Evolutionary conservation across 306 rosid species (phyloP), one percentile per base, ranked within the genome.

Genomic region (Quercus bicolor): DNA sequence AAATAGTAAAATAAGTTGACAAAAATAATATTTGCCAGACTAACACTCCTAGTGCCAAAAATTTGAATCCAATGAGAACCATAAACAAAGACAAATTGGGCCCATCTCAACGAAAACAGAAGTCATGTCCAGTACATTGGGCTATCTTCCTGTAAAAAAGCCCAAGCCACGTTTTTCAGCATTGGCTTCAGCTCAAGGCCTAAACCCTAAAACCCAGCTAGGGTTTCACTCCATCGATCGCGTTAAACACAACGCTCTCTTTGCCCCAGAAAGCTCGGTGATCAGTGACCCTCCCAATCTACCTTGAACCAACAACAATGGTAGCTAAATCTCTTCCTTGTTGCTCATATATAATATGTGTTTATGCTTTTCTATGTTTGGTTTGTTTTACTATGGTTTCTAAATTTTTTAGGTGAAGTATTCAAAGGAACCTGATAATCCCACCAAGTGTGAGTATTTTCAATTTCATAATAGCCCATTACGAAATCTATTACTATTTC

Each of bases 371-470:
- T 59, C 28, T 9, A 24, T 12, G 7, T 12, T 23, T 26, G 68
- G 29, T 28, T 62, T 62, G 43, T 5, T 14, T 62, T 62, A 16
- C 6, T 15, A 16, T 14, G 29, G 20, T 62, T 28, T 21, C 69
- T 48, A 28, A 62, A 26, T 28, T 8, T 62, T 24, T 28, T 83
- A 88, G 94, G 94, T 90, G 79, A 90, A 90, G 79, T 90, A 90
- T 79, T 90, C 94, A 24, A 88, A 81, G 48, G 94, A 90, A 83
- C 90, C 91, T 57, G 94, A 90, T 54, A 90, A 90, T 73, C 29
- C 76, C 56, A 90, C 94, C 31, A 88, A 90, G 79, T 86, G 91
- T 87, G 76, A 45, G 82, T 20, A 6, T 55, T 48, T 56, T 56
- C 43, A 3, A 26, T 45, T 54, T 43, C 21, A 4, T 26, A 21